These are phyloP conservation scores for Lipomyces oligophaga DNA, from an alignment of 805 yeast species.

Conservation along the genomic window DNA sequence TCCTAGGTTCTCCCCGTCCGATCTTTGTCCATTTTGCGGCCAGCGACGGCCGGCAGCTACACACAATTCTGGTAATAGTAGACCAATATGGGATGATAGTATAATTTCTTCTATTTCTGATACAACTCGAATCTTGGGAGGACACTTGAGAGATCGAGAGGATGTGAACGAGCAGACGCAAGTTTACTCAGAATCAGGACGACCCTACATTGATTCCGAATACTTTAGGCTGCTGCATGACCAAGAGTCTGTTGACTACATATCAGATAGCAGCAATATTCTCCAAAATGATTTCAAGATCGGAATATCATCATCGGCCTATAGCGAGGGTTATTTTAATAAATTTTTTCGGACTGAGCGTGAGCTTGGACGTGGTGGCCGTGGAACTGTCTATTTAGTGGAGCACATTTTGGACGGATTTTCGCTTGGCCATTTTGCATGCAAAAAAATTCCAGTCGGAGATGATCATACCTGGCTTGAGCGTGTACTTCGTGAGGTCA, in stretches of 20 bases:
- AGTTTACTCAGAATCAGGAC: not conserved
- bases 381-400: slow-evolving; percentile 80
- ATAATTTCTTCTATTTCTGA: too few species aligned
- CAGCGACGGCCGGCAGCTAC: too few species aligned
- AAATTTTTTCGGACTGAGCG: slow-evolving; percentile 58
- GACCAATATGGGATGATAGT: too few species aligned
- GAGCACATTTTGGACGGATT: slow-evolving; percentile 72
- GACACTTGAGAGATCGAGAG: not conserved
- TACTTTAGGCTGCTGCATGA: slow-evolving; percentile 23
- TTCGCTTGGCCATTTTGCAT: slow-evolving; percentile 73
- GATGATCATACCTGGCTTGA: slow-evolving; percentile 64
- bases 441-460: slow-evolving; percentile 82
- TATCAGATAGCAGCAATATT: not conserved
- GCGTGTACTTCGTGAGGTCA: slow-evolving; percentile 72
- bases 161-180: not conserved
- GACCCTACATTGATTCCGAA: slow-evolving; percentile 19
- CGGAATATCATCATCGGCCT: slow-evolving; percentile 50
- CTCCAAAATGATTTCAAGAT: slow-evolving; percentile 5
- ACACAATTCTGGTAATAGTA: too few species aligned
- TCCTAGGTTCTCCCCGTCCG: too few species aligned
- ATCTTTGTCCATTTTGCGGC: too few species aligned
- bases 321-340: slow-evolving; percentile 77
- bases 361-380: slow-evolving; percentile 73
- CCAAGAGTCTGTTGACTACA: not conserved
- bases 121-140: not conserved